Evolutionary conservation across 441 rosid species (phyloP).

Genomic region (Melianthus villosus): DNA sequence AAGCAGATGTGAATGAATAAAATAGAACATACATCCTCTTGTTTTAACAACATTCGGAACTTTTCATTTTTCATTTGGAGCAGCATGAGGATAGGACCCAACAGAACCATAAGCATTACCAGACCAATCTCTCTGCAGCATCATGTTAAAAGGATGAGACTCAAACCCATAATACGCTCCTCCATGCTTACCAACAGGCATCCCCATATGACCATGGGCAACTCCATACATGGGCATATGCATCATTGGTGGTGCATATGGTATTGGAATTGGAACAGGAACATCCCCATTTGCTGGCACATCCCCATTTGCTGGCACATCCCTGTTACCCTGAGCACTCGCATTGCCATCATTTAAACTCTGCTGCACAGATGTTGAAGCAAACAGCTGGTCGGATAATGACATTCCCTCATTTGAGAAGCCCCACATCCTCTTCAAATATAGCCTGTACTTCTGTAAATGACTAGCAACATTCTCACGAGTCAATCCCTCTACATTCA

Average conservation of each 20-base stretch:
- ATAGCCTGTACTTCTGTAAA: slow-evolving; percentile 78
- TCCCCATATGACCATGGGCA: slow-evolving; percentile 26
- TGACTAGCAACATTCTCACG: slow-evolving; percentile 95
- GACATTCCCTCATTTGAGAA: slow-evolving; percentile 43
- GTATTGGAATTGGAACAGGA: slow-evolving; percentile 25
- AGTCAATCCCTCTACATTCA: slow-evolving; percentile 92
- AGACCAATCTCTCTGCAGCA: slow-evolving; percentile 54
- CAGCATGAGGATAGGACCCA: slow-evolving; percentile 27
- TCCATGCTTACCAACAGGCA: slow-evolving; percentile 22
- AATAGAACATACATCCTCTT: too few relatives aligned
- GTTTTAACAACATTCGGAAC: too few relatives aligned
- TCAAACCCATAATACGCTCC: slow-evolving; percentile 25
- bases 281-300: slow-evolving; percentile 17
- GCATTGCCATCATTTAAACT: slow-evolving; percentile 34
- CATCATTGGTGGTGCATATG: slow-evolving; percentile 41
- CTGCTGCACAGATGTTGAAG: slow-evolving; percentile 56
- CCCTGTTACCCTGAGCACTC: slow-evolving; percentile 8
- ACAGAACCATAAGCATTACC: slow-evolving; percentile 43
- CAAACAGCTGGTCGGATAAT: slow-evolving; percentile 61
- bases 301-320: too few relatives aligned
- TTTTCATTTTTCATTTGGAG: slow-evolving; percentile 29
- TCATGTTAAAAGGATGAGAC: slow-evolving; percentile 26
- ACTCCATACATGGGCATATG: slow-evolving; percentile 52
- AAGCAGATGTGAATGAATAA: too few relatives aligned
- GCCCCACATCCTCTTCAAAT: slow-evolving; percentile 83